Evolutionary conservation across 352 stramenopile genomes (phyloP).

Genomic region (Pythium folliculosum): DNA sequence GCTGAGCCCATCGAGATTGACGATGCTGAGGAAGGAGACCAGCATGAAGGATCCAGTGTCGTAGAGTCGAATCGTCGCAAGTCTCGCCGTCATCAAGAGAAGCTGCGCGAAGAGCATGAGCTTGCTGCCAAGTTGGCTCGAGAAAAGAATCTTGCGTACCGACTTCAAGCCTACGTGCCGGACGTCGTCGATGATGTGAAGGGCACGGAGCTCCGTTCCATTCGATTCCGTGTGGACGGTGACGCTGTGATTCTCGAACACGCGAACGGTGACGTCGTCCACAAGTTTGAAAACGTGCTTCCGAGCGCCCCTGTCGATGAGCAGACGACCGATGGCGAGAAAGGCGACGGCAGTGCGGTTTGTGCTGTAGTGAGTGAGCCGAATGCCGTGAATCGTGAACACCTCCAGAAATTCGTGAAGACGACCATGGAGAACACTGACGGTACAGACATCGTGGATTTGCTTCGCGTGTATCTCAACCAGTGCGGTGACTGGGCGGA

Average conservation of each 20-base stretch:
- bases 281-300: conserved; percentile 22
- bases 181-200: background rate
- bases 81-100: conserved; percentile 65
- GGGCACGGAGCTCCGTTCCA: background rate
- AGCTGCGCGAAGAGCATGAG: conserved; percentile 67
- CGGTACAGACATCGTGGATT: conserved; percentile 1
- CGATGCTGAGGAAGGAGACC: conserved; percentile 17
- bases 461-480: conserved; percentile 41
- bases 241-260: conserved; percentile 12
- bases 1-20: conserved; percentile 20
- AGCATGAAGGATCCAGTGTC: conserved; percentile 27
- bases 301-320: background rate
- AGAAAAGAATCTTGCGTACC: conserved; percentile 65
- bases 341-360: background rate
- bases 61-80: conserved; percentile 46
- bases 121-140: conserved; percentile 57
- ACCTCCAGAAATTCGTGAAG: conserved; percentile 17
- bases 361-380: background rate
- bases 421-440: background rate
- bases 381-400: conserved; percentile 1
- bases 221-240: conserved; percentile 12
- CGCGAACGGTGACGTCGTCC: conserved; percentile 4
- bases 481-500: conserved; percentile 64
- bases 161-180: conserved; percentile 50
- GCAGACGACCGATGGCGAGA: background rate